Evolutionary conservation across 1,139 yeast species (phyloP).

Genomic region (Sugiyamaella japonica): DNA sequence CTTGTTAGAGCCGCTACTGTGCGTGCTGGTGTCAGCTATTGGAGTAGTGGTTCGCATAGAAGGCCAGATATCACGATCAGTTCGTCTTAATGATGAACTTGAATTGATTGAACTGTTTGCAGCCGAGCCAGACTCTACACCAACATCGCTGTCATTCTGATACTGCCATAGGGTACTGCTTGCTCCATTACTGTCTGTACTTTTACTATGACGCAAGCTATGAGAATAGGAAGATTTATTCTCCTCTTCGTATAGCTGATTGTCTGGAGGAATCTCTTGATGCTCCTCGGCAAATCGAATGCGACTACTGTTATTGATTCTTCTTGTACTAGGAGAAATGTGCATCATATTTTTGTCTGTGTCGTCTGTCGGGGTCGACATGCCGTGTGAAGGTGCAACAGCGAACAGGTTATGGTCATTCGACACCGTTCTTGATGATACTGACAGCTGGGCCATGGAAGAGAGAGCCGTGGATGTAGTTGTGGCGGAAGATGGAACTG

Average conservation of each 20-base stretch:
- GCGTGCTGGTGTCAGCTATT: slow-evolving; percentile 2
- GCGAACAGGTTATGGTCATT: not conserved
- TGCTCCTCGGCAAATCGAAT: slow-evolving; percentile 27
- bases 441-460: slow-evolving; percentile 8
- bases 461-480: slow-evolving; percentile 3
- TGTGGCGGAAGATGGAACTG: not conserved
- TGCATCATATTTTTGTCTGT: not conserved
- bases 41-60: slow-evolving; percentile 7
- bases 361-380: slow-evolving; percentile 2
- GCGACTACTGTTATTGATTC: slow-evolving; percentile 13
- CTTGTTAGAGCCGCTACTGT: slow-evolving; percentile 1
- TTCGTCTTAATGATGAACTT: slow-evolving; percentile 3
- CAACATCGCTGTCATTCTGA: not conserved
- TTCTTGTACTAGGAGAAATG: slow-evolving; percentile 13
- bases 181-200: slow-evolving; percentile 7
- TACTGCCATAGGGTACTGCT: slow-evolving; percentile 4
- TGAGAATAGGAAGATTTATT: slow-evolving; percentile 1
- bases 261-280: slow-evolving; percentile 22
- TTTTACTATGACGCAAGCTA: slow-evolving; percentile 6
- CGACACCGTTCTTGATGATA: not conserved
- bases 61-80: slow-evolving; percentile 2
- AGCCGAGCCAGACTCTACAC: not conserved
- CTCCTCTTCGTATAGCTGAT: not conserved
- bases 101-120: slow-evolving; percentile 7
- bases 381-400: not conserved